These are phyloP conservation scores for Neurospora pannonica DNA, from an alignment of 495 filamentous ascomycete species.

Conservation along the genomic window DNA sequence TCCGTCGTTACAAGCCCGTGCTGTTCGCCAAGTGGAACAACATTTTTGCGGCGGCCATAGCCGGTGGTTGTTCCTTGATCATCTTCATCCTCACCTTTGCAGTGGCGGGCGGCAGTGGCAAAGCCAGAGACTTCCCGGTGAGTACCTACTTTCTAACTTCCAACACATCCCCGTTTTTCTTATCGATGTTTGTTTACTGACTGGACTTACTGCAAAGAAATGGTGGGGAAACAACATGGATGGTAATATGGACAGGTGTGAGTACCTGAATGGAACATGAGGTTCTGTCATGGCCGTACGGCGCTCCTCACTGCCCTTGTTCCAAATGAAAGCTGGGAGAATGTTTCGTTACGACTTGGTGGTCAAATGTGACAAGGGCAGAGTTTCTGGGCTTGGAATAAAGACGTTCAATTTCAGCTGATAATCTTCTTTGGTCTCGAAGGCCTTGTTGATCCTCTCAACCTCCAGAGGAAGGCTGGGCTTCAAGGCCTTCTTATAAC, in stretches of 20 bases:
- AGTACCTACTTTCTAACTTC: conserved; percentile 19
- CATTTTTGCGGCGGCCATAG: conserved; percentile 41
- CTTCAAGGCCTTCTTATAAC: no score
- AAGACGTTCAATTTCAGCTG: no score
- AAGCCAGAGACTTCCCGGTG: conserved; percentile 19
- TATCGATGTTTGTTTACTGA: neutral
- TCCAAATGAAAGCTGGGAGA: no score
- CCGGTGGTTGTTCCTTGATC: conserved; percentile 41
- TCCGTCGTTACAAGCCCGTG: conserved; percentile 35
- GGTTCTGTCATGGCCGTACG: neutral
- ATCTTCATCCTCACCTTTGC: conserved; percentile 50
- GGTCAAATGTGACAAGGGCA: no score
- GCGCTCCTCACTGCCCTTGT: neutral
- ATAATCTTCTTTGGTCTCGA: no score
- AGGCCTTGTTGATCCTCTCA: no score
- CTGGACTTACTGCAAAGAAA: neutral
- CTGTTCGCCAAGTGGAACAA: conserved; percentile 50
- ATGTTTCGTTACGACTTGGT: no score
- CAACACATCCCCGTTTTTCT: neutral
- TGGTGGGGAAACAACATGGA: neutral
- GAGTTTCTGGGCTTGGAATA: no score
- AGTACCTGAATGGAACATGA: neutral
- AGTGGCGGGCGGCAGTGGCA: conserved; percentile 38
- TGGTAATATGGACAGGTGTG: neutral
- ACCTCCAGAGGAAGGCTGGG: no score